A percentile compares a stretch with the other conserved stretches of the same genome.
Evolutionary conservation across 2,329 filamentous ascomycete genomes (phyloP).

Genomic region (Sporothrix dimorphospora): DNA sequence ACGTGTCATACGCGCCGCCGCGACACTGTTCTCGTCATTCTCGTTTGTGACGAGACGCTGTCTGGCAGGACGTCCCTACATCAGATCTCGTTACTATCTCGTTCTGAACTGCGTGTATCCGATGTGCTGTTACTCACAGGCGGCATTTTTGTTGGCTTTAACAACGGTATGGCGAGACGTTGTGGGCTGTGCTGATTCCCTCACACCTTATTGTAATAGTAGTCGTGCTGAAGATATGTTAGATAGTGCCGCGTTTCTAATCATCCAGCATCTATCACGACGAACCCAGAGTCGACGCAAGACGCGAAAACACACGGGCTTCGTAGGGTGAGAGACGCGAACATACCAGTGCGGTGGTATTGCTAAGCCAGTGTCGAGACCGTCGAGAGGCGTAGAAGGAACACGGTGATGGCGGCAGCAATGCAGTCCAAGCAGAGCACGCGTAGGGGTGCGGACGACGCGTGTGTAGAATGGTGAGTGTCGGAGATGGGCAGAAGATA

Average conservation of each 20-base stretch:
- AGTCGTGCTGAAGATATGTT: not conserved
- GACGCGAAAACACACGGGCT: not conserved
- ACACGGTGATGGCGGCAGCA: not conserved
- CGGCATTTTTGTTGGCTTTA: constrained; percentile 30
- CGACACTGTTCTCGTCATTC: constrained; percentile 86
- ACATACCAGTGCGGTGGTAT: not conserved
- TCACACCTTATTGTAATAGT: not conserved
- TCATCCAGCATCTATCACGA: not conserved
- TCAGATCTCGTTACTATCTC: not conserved
- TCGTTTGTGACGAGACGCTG: constrained; percentile 82
- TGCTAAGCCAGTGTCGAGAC: not conserved
- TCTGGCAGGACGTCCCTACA: constrained; percentile 64
- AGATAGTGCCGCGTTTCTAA: not conserved
- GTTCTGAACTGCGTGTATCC: not conserved
- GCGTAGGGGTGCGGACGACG: not conserved
- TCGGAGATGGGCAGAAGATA: constrained; percentile 30
- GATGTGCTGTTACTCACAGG: constrained; percentile 29
- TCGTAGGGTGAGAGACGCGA: not conserved
- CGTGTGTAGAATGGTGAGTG: not conserved
- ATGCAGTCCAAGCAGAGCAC: not conserved
- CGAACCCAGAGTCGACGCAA: not conserved
- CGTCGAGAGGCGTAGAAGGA: not conserved
- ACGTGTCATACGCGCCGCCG: constrained; percentile 83
- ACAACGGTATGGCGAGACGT: no score
- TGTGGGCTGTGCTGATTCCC: not conserved